These are phyloP conservation scores for Albophoma yamanashiensis DNA, from an alignment of 2,329 filamentous ascomycete genomes.

Conservation along the genomic window DNA sequence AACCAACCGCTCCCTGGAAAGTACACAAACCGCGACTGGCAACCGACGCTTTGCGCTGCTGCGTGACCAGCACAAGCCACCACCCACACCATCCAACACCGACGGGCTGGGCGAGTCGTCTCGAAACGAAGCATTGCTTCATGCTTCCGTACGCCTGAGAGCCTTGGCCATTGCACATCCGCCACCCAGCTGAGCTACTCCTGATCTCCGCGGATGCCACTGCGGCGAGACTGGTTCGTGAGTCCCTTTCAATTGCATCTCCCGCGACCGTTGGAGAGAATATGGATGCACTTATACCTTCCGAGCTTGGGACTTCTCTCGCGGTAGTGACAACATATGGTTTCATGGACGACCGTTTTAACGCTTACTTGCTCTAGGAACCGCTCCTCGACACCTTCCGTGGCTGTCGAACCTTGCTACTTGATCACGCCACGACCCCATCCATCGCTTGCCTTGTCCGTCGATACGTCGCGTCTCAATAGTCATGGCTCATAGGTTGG, in stretches of 20 bases:
- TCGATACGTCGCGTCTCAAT: neutral
- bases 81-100: neutral
- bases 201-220: neutral
- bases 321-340: neutral
- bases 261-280: neutral
- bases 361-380: neutral
- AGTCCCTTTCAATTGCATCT: neutral
- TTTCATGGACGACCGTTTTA: neutral
- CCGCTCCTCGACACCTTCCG: neutral
- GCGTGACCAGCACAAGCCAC: neutral
- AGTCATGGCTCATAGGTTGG: constrained; percentile 37
- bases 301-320: neutral
- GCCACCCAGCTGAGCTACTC: neutral
- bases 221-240: neutral
- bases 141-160: constrained; percentile 6
- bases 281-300: neutral
- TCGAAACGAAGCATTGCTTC: constrained; percentile 16
- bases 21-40: neutral
- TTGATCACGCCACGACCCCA: neutral
- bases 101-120: neutral
- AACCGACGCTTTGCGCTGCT: neutral
- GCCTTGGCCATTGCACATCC: neutral
- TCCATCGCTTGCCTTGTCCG: neutral
- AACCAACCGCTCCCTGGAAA: neutral
- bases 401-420: constrained; percentile 8